Evolutionary conservation across 208 protist species (phyloP), one percentile per base, ranked within the genome.

Genomic region (Leishmania mexicana): DNA sequence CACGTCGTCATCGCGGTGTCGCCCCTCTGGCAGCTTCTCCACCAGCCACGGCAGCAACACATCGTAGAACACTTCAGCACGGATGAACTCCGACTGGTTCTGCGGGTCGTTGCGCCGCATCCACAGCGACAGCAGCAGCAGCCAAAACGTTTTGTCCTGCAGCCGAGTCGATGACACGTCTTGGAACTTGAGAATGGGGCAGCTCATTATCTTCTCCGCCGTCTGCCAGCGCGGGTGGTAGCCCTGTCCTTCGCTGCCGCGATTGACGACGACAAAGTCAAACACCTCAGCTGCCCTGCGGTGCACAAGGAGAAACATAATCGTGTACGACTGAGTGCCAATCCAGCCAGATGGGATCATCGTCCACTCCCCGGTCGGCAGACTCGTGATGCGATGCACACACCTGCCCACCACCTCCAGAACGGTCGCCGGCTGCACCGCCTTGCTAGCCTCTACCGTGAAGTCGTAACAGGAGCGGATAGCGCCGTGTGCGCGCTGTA

Each of bases 21-120:
- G 81, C 70, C 40, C 54, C 15, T 74, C 80, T 5, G 79, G 75
- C 75, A 80, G 58, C 75, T 86, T 78, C 81, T 95, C 90, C 64
- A 89, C 85, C 31, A 97, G 80, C 92, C 92, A 97, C 65, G 94
- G 94, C 64, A 97, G 84, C 40, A 97, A 81, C 47, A 94, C 90
- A 60, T 97, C 93, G 81, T 97, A 97, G 70, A 97, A 92, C 28
- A 97, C 93, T 75, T 97, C 93, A n/a, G 73, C 85, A 3, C 93
- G 89, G 78, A 89, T 86, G 80, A 91, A 97, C 89, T 97, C 93
- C 19, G 93, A 97, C 13, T 75, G 82, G 67, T 86, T 84, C 53
- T 86, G 68, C 42, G 93, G 89, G 76, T 89, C 87, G 70, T 94
- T 95, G 60, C 75, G 67, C 40, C 88, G 81, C 88, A 94, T 94